Evolutionary conservation across 805 yeast genomes (phyloP).

Genomic region (Saturnispora zaruensis): DNA sequence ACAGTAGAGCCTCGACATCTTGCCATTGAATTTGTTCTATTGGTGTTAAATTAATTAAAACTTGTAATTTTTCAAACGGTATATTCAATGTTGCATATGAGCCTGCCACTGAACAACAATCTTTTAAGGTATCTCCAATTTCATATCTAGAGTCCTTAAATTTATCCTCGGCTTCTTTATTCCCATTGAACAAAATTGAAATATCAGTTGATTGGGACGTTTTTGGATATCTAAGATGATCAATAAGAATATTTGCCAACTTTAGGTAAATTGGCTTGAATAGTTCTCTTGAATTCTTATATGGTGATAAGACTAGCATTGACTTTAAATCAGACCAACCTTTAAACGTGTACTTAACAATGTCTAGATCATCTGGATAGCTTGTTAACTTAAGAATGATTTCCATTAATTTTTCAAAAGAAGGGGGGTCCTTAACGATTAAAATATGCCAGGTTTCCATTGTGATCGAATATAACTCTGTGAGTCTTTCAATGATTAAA

Average conservation of each 20-base stretch:
- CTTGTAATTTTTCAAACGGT: conserved; percentile 56
- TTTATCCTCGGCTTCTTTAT: conserved; percentile 80
- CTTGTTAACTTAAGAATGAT: conserved; percentile 63
- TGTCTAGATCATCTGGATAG: conserved; percentile 75
- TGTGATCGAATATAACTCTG: conserved; percentile 80
- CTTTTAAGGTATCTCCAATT: conserved; percentile 96
- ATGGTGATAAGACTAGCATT: conserved; percentile 52
- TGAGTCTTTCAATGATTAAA: conserved; percentile 58
- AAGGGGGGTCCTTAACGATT: conserved; percentile 61
- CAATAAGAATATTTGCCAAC: conserved; percentile 52
- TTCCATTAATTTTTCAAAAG: conserved; percentile 65
- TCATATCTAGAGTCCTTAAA: conserved; percentile 91
- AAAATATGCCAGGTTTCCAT: conserved; percentile 94
- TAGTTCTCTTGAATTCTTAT: conserved; percentile 40
- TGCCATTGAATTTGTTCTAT: conserved; percentile 56
- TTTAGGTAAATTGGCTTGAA: conserved; percentile 49
- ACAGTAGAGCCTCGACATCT: conserved; percentile 79
- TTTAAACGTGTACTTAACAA: conserved; percentile 81
- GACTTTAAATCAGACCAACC: conserved; percentile 85
- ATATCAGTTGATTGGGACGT: conserved; percentile 28
- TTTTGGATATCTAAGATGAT: conserved; percentile 68
- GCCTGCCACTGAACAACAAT: conserved; percentile 88
- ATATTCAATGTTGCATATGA: conserved; percentile 57
- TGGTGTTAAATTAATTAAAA: conserved; percentile 17
- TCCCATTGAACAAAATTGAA: conserved; percentile 50